These are phyloP conservation scores for Yueomyces sinensis DNA, from an alignment of 805 yeast genomes.

Conservation along the genomic window DNA sequence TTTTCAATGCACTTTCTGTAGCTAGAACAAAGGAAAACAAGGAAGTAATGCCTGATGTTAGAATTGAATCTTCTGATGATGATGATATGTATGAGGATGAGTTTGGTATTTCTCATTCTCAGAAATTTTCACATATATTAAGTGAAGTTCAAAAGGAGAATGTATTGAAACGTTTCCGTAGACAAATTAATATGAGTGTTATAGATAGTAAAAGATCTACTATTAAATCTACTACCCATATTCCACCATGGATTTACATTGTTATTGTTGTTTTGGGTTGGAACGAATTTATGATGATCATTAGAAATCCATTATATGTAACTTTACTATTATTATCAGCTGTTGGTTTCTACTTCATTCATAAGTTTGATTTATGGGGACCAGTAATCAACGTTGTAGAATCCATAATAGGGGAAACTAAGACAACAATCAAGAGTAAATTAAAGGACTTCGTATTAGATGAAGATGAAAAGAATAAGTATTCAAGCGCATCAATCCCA, in stretches of 20 bases:
- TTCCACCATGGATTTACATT: slow-evolving; percentile 73
- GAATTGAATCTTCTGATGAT: slow-evolving; percentile 24
- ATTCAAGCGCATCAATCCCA: not conserved
- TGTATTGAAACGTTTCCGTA: slow-evolving; percentile 47
- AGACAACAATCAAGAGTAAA: slow-evolving; percentile 41
- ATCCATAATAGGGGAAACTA: slow-evolving; percentile 43
- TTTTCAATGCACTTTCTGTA: slow-evolving; percentile 45
- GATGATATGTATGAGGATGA: slow-evolving; percentile 24
- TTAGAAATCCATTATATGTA: slow-evolving; percentile 77
- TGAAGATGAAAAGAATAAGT: slow-evolving; percentile 23
- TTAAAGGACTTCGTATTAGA: slow-evolving; percentile 47
- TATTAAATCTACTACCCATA: slow-evolving; percentile 59
- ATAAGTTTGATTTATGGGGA: slow-evolving; percentile 58
- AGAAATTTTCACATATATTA: slow-evolving; percentile 44
- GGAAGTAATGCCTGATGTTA: slow-evolving; percentile 48
- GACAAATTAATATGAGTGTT: slow-evolving; percentile 64
- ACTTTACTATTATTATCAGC: slow-evolving; percentile 42
- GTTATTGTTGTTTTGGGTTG: slow-evolving; percentile 73
- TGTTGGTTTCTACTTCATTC: slow-evolving; percentile 54
- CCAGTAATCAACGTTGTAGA: slow-evolving; percentile 54
- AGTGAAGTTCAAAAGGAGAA: slow-evolving; percentile 42
- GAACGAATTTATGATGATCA: slow-evolving; percentile 85
- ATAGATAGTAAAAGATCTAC: slow-evolving; percentile 84
- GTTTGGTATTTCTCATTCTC: slow-evolving; percentile 28
- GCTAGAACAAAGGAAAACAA: slow-evolving; percentile 41